A percentile compares a stretch with the other conserved stretches of the same genome.
Conservation (phyloP, 257 asterid genomes). For the Primulina tabacum region DNA sequence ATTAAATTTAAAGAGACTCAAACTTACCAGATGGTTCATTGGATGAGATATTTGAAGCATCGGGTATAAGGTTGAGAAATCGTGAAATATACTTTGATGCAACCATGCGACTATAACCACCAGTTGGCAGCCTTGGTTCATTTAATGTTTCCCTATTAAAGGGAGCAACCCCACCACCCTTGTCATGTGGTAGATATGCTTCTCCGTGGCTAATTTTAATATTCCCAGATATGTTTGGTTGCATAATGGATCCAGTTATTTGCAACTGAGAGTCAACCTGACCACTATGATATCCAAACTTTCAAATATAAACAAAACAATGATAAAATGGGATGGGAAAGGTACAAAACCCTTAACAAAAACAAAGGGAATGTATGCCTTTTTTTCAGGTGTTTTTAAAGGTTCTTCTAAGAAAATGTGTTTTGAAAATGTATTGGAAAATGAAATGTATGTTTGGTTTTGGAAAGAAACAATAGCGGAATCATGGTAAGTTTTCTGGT, state of each 20-base stretch:
- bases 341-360: not conserved
- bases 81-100: constrained; percentile 93
- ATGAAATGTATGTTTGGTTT: not conserved
- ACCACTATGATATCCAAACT: constrained; percentile 57
- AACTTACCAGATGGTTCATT: constrained; percentile 73
- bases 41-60: constrained; percentile 53
- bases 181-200: constrained; percentile 94
- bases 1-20: constrained; percentile 19
- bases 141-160: constrained; percentile 50
- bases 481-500: not conserved
- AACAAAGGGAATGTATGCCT: constrained; percentile 11
- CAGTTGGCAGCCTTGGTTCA: constrained; percentile 56
- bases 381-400: not conserved
- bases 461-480: not conserved
- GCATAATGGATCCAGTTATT: constrained; percentile 85
- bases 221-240: constrained; percentile 96
- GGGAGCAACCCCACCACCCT: constrained; percentile 86
- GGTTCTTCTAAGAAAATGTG: not conserved
- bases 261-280: constrained; percentile 98
- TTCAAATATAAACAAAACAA: constrained; percentile 28
- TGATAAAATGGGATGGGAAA: constrained; percentile 3
- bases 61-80: constrained; percentile 82
- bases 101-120: constrained; percentile 73
- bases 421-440: not conserved
- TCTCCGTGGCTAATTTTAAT: constrained; percentile 95